Percentiles rank a stretch among this genome's conserved stretches.
phyloP scores from a whole-genome alignment of 176 grass and related monocot genomes.

The Aegilops umbellulata region DNA sequence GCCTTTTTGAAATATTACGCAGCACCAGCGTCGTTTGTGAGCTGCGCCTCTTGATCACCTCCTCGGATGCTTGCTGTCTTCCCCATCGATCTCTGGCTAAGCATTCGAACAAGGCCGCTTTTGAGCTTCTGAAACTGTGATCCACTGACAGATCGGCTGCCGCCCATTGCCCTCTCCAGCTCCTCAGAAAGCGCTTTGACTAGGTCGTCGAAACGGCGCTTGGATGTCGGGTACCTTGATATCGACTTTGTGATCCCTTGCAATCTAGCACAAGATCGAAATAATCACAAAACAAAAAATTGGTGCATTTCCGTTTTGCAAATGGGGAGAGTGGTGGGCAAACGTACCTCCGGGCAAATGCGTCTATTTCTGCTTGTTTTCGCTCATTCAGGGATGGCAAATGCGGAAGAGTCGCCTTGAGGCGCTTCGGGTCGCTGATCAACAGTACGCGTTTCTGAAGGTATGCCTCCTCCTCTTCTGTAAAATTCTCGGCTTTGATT shows the following conservation, averaged over 20 bases:
- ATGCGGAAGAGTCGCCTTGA: slow-evolving; percentile 52
- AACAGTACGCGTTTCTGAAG: slow-evolving; percentile 67
- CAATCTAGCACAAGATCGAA: slow-evolving; percentile 51
- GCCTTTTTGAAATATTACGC: neutral
- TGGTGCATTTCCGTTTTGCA: neutral
- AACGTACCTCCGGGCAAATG: slow-evolving; percentile 76
- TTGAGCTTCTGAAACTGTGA: slow-evolving; percentile 41
- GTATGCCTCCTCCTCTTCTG: slow-evolving; percentile 79
- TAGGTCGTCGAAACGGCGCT: slow-evolving; percentile 67
- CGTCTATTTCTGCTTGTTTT: slow-evolving; percentile 80
- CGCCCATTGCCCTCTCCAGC: slow-evolving; percentile 64
- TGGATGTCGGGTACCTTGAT: slow-evolving; percentile 83
- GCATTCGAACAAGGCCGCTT: slow-evolving; percentile 50
- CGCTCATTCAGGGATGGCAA: slow-evolving; percentile 52
- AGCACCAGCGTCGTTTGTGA: neutral
- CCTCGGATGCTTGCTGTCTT: slow-evolving; percentile 35
- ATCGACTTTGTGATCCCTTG: slow-evolving; percentile 92
- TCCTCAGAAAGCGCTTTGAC: slow-evolving; percentile 63
- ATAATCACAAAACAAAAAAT: slow-evolving; percentile 16
- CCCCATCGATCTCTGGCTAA: slow-evolving; percentile 67
- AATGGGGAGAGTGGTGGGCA: neutral
- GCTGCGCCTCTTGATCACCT: slow-evolving; percentile 37
- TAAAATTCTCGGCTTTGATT: slow-evolving; percentile 78
- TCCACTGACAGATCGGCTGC: slow-evolving; percentile 36
- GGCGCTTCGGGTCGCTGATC: slow-evolving; percentile 61